Evolutionary conservation across 2,329 filamentous ascomycete species (phyloP).

Genomic region (Lecanosticta acicola): DNA sequence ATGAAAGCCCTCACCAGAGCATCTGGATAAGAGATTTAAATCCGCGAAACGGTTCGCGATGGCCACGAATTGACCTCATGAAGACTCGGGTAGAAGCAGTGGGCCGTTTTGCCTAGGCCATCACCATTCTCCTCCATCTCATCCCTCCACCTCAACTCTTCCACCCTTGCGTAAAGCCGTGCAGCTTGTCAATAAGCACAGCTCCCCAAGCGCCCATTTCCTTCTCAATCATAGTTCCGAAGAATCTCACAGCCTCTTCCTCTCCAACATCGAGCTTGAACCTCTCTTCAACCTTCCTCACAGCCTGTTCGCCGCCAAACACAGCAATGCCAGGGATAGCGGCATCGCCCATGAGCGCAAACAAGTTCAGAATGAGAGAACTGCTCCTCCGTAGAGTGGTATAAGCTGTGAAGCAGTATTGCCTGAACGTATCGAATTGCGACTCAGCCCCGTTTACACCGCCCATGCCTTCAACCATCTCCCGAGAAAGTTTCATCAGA

Average conservation of each 20-base stretch:
- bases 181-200: constrained; percentile 88
- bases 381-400: constrained; percentile 82
- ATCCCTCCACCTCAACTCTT: constrained; percentile 9
- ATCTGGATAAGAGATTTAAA: too few species aligned
- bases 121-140: too few species aligned
- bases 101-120: too few species aligned
- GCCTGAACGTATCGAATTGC: constrained; percentile 83
- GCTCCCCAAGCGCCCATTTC: constrained; percentile 84
- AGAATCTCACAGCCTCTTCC: constrained; percentile 82
- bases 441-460: constrained; percentile 45
- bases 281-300: constrained; percentile 88
- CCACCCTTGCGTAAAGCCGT: constrained; percentile 90
- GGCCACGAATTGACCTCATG: too few species aligned
- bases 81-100: too few species aligned
- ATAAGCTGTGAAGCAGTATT: constrained; percentile 94
- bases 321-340: constrained; percentile 93
- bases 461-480: constrained; percentile 99
- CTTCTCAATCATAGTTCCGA: constrained; percentile 86
- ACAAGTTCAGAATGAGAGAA: constrained; percentile 88
- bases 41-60: too few species aligned
- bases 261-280: constrained; percentile 89
- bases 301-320: constrained; percentile 64
- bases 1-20: too few species aligned
- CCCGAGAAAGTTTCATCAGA: constrained; percentile 91
- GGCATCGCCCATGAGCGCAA: constrained; percentile 94